phyloP scores from a whole-genome alignment of 2,329 filamentous ascomycete genomes.

The Paracamarosporium sp. region DNA sequence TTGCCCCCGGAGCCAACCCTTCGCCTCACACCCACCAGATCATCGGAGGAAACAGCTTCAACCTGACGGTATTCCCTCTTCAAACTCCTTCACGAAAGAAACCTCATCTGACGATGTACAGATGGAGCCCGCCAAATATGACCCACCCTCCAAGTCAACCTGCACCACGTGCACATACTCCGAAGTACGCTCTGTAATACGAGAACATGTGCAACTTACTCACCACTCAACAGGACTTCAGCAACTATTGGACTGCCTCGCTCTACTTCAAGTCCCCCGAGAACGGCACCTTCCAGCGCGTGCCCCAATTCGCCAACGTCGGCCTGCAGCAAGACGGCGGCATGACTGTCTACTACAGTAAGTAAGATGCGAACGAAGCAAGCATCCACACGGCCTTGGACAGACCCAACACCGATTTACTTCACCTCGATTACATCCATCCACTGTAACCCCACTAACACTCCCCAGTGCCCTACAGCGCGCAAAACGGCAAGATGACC shows the following conservation, averaged over 20 bases:
- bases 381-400: too few relatives aligned
- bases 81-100: background rate
- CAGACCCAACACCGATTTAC: background rate
- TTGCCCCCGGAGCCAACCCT: slow-evolving; percentile 32
- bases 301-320: slow-evolving; percentile 38
- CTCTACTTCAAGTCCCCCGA: slow-evolving; percentile 41
- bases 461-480: slow-evolving; percentile 70
- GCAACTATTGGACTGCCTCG: slow-evolving; percentile 37
- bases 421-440: background rate
- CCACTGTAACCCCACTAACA: background rate
- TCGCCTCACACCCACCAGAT: slow-evolving; percentile 42
- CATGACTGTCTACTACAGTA: slow-evolving; percentile 30
- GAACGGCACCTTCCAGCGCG: slow-evolving; percentile 41
- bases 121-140: slow-evolving; percentile 38
- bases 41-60: slow-evolving; percentile 41
- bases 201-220: background rate
- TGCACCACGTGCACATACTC: slow-evolving; percentile 41
- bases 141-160: slow-evolving; percentile 30
- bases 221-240: slow-evolving; percentile 26
- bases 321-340: slow-evolving; percentile 37
- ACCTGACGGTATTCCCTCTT: slow-evolving; percentile 28
- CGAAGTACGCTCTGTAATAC: background rate
- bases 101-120: slow-evolving; percentile 18
- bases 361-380: too few relatives aligned
- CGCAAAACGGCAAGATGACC: slow-evolving; percentile 61